Conservation (phyloP, 306 rosid genomes). For the Pyrus bretschneideri region DNA sequence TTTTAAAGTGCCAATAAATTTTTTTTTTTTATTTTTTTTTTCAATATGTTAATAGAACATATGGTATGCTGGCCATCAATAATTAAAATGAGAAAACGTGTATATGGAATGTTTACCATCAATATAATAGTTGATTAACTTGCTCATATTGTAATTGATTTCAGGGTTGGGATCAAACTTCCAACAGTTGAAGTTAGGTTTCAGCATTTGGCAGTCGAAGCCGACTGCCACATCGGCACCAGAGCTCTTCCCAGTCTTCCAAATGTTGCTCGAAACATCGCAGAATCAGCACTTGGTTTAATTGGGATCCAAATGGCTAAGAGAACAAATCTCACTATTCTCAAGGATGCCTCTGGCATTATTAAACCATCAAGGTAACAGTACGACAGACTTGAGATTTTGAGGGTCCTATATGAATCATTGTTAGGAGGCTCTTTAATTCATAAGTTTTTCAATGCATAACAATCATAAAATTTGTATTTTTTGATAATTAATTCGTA, state of each 20-base stretch:
- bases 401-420: too few relatives aligned
- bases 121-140: background rate
- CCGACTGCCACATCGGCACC: constrained; percentile 64
- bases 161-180: constrained; percentile 79
- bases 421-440: too few relatives aligned
- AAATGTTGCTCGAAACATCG: constrained; percentile 46
- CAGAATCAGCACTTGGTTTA: constrained; percentile 47
- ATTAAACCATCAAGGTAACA: constrained; percentile 71
- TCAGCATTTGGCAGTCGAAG: constrained; percentile 61
- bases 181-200: constrained; percentile 85
- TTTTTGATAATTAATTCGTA: too few relatives aligned
- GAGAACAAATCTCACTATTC: constrained; percentile 74
- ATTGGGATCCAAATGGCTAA: constrained; percentile 54
- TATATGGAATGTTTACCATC: background rate
- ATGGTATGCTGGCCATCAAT: too few relatives aligned
- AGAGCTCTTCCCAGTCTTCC: constrained; percentile 81
- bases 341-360: constrained; percentile 77
- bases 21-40: too few relatives aligned
- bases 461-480: too few relatives aligned
- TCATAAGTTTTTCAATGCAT: too few relatives aligned
- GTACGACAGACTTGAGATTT: too few relatives aligned
- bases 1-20: too few relatives aligned
- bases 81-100: too few relatives aligned
- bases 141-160: constrained; percentile 6
- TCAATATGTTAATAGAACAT: too few relatives aligned